Conservation (phyloP, 2,329 filamentous ascomycete species). For the Alternaria sp. region DNA sequence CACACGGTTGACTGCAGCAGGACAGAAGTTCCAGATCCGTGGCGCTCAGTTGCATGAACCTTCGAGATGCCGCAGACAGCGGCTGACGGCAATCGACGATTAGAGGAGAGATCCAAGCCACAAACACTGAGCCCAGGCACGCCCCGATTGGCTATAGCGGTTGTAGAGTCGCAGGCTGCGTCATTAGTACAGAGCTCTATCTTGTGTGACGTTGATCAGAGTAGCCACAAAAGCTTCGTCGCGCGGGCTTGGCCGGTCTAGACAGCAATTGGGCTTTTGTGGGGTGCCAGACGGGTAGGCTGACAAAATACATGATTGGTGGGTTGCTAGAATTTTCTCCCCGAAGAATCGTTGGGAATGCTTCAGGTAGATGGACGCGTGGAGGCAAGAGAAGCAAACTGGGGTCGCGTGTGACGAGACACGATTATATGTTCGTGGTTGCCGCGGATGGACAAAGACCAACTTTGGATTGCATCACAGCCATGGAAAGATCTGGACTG, state of each 20-base stretch:
- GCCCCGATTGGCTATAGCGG: constrained; percentile 13
- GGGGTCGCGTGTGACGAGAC: not conserved
- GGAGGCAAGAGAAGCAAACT: not conserved
- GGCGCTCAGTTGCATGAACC: constrained; percentile 11
- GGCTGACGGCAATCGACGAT: constrained; percentile 23
- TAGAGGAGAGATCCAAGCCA: not conserved
- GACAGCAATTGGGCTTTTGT: constrained; percentile 16
- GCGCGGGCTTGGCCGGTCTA: constrained; percentile 15
- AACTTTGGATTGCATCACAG: not conserved
- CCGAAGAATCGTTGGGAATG: constrained; percentile 4
- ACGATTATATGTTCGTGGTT: not conserved
- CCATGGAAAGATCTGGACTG: not conserved
- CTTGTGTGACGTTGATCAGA: constrained; percentile 15
- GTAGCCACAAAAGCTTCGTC: constrained; percentile 16
- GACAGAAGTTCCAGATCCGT: constrained; percentile 14
- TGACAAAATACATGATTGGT: constrained; percentile 19
- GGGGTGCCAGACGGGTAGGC: constrained; percentile 15
- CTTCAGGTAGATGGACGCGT: constrained; percentile 10
- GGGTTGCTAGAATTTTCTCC: not conserved
- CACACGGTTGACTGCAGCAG: not conserved
- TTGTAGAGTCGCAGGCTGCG: not conserved
- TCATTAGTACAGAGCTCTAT: constrained; percentile 1
- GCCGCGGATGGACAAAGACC: not conserved
- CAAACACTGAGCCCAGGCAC: not conserved
- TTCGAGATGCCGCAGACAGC: constrained; percentile 22